Evolutionary conservation across 2,329 filamentous ascomycete genomes (phyloP), one percentile per base, ranked within the genome.

Genomic region (Plectosphaerella sp.): DNA sequence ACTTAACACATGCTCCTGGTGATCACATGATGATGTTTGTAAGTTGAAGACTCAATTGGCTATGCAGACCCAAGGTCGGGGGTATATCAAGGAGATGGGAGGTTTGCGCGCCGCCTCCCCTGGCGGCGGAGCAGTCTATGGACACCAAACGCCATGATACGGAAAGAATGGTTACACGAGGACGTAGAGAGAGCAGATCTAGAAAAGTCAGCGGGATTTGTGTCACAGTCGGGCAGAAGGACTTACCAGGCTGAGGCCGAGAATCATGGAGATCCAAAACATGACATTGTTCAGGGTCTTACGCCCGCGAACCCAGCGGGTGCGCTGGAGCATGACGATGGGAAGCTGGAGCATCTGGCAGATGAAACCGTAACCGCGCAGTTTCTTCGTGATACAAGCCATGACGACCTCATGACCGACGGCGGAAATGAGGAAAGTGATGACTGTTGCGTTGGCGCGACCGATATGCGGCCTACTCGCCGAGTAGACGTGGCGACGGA

Each of bases 331-430:
- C 68, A 92, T 83, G n/a, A 97, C 89, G 59, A 97, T 94, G 1
- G 94, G 94, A 60, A 97, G 80, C 76, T 99, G 94, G 56, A 95
- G 73, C 94, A 99, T 97, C 84, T 97, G 94, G 56, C 90, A 88
- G 18, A 95, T 64, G 66, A 97, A 96, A 10, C 93, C 94, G 65
- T 97, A 99, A 12, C 94, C 94, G 37, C 94, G 78, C 45, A 97
- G 77, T 74, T 99, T 97, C 77, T 97, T 93, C 24, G 92, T 97
- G 67, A 99, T 97, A 68, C 93, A 97, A 8, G 89, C 91, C 89
- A 99, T 96, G 62, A 99, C 89, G 52, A 99, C 80, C 70, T 99
- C 94, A 66, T 97, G 94, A 15, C 91, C 91, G 20, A 96, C 66
- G 36, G 94, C 90, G 54, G 87, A 92, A 62, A 97, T 88, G 52